Evolutionary conservation across 805 yeast genomes (phyloP), one percentile per base, ranked within the genome.

Genomic region (Vanderwaltozyma verrucispora): DNA sequence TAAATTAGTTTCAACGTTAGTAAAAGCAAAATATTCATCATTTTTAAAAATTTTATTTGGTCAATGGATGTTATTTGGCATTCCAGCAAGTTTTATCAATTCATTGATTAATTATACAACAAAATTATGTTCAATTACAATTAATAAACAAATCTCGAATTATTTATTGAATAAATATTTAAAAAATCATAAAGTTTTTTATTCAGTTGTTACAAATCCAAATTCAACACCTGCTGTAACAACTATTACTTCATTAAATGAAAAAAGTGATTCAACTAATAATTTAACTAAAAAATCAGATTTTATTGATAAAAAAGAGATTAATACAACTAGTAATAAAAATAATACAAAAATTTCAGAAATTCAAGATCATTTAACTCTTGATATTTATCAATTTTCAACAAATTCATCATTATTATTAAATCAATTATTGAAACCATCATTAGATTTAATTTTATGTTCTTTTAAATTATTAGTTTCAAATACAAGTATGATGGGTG

Each of bases 81-180:
- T 86, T 9, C 97, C 97, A 0, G 92, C 95, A 2, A 73, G 95
- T 2, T 52, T 83, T 23, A 78, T 83, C 9, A 85, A 87, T 50
- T 74, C 94, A 0, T 57, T 82, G 37, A 68, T 87, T 37, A 65
- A 68, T 13, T 80, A 74, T 63, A 69, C 78, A 2, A 77, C 77
- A 31, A 71, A 68, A 41, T 65, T 74, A 36, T 64, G 81, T 40
- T 65, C 84, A 1, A 68, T 73, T 40, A 54, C 70, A 25, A 71
- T 85, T 46, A 71, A 94, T 46, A 60, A 67, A 28, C 74, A 77
- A 50, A 64, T 88, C 35, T 83, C 92, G 12, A 63, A 69, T 15
- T 68, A 71, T 45, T 64, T 88, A 32, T 66, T 85, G 50, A 73
- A 76, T 29, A 72, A 76, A 43, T 88, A 88, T 57, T 63, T 88